Conservation (phyloP, 306 rosid genomes). For the Lablab purpureus region DNA sequence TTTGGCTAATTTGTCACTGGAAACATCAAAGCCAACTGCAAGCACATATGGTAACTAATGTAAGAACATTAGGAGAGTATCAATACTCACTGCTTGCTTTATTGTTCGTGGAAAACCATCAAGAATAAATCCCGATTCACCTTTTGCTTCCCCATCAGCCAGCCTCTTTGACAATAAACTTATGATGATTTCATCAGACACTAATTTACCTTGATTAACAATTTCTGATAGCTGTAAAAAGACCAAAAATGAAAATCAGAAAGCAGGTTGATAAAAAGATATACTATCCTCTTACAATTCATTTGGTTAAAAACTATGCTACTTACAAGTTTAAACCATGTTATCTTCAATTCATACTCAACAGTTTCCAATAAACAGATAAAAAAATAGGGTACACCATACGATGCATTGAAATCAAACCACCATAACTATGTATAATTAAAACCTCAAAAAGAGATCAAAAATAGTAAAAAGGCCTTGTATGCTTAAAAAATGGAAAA, state of each 20-base stretch:
- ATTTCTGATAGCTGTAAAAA: slow-evolving; percentile 83
- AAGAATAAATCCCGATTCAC: slow-evolving; percentile 90
- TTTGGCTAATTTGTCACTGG: slow-evolving; percentile 25
- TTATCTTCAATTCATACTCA: slow-evolving; percentile 19
- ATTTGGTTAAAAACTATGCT: neutral
- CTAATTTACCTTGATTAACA: slow-evolving; percentile 90
- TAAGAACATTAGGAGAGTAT: neutral
- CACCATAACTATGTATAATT: neutral
- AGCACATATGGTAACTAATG: neutral
- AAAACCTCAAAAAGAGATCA: slow-evolving; percentile 14
- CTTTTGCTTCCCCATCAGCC: slow-evolving; percentile 75
- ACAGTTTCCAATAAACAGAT: slow-evolving; percentile 22
- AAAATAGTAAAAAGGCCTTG: neutral
- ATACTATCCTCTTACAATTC: neutral
- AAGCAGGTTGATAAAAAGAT: neutral
- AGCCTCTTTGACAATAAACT: slow-evolving; percentile 83
- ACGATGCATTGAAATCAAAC: neutral
- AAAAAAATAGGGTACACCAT: neutral
- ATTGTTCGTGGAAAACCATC: slow-evolving; percentile 98
- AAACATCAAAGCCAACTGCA: slow-evolving; percentile 35
- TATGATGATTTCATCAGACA: slow-evolving; percentile 89
- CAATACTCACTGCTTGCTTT: slow-evolving; percentile 75
- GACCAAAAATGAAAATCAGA: slow-evolving; percentile 31
- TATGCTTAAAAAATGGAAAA: slow-evolving; percentile 1
- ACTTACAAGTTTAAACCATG: slow-evolving; percentile 20